Base-by-base conservation (phyloP, 805 yeast genomes). In the Teunomyces lycoperdinae region DNA sequence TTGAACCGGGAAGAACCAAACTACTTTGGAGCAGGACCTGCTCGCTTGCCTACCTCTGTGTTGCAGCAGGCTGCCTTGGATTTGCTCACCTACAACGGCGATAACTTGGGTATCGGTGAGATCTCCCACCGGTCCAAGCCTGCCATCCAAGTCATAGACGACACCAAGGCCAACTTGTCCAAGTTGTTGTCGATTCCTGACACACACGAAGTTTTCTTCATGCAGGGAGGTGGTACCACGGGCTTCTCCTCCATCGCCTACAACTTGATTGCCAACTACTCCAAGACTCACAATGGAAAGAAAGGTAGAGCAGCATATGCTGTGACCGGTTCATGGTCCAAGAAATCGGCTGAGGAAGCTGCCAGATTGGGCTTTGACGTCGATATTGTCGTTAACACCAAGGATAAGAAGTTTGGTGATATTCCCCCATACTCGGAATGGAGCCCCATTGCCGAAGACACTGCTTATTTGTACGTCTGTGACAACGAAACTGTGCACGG, bases 21-120 rank as follows among this genome's bases (percentile, higher is more conserved):
- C 61, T 88, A 94, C 65, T 94, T 89, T 61, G 99, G 98, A 48
- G 98, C 99, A n/a, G 99, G 99, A 10, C 99, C 99, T 43, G 99
- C 99, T 1, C 78, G 84, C 45, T 76, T 94, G 39, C 97, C 98
- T 30, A 83, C 92, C 3, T 61, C 68, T 3, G 98, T 92, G 2
- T 77, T 94, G 46, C 85, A 89, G 68, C 85, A 88, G 70, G 96
- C 97, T 4, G 96, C 97, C 1, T 63, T 66, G 29, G 98, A 94
- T 64, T 74, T 94, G 53, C 64, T 94, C 51, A 80, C 83, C 60
- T 94, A 80, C 68, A 73, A 86, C 46, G 76, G 73, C 36, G 71
- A 76, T 30, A 95, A 91, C 26, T 76, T 94, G 48, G 99, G 99
- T 39, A 78, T 89, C 42, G 98, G 97, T 56, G 99, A 94, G 69